Percentiles rank a stretch among this genome's conserved stretches.
phyloP scores from a whole-genome alignment of 1,284 basidiomycete genomes.

The Heterobasidion parviporum region DNA sequence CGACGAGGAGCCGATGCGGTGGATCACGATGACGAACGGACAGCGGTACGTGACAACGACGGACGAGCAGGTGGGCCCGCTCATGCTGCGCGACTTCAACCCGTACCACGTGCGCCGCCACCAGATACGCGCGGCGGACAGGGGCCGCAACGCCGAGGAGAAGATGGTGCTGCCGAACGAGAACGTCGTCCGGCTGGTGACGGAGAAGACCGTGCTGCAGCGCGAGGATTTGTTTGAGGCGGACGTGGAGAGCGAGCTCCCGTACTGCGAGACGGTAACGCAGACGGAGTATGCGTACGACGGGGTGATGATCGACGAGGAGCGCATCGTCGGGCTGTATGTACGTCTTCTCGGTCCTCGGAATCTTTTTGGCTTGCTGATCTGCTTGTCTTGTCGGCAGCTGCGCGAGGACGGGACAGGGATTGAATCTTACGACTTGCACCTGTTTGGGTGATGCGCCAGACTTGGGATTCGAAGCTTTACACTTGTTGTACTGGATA shows the following conservation, averaged over 20 bases:
- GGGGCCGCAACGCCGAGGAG: not conserved
- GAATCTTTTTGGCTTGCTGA: not conserved
- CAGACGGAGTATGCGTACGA: conserved; percentile 21
- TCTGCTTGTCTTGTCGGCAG: not conserved
- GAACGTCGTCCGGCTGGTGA: conserved; percentile 3
- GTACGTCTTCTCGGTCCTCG: conserved; percentile 19
- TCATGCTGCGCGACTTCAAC: conserved; percentile 35
- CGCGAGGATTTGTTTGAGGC: conserved; percentile 19
- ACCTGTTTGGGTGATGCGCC: not conserved
- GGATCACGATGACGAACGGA: conserved; percentile 42
- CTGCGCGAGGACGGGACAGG: not conserved
- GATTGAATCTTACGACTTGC: not conserved
- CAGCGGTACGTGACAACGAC: conserved; percentile 29
- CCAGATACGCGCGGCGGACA: not conserved
- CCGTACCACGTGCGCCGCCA: conserved; percentile 17
- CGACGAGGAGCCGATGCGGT: conserved; percentile 27
- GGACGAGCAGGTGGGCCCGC: conserved; percentile 6
- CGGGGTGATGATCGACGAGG: conserved; percentile 40
- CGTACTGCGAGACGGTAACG: conserved; percentile 26
- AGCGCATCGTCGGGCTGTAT: conserved; percentile 34
- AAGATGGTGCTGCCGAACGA: conserved; percentile 7
- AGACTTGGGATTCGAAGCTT: too few species aligned
- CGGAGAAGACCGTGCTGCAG: conserved; percentile 10
- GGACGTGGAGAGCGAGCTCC: conserved; percentile 22
- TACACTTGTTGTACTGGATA: too few species aligned